Evolutionary conservation across 345 rosid genomes (phyloP).

Genomic region (Corchorus olitorius): DNA sequence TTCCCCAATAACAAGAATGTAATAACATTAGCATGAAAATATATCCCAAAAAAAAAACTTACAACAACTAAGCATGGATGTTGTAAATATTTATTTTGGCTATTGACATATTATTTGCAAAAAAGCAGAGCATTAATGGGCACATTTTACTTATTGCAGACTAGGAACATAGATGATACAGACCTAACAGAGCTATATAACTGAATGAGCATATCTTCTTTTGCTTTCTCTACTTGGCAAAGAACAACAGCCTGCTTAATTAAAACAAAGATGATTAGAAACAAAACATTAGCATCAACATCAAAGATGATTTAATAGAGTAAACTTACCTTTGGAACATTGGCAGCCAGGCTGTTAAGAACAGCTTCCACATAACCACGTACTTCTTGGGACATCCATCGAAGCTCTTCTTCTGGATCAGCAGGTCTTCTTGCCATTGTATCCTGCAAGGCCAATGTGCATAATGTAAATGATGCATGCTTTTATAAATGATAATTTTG

Average conservation of each 20-base stretch:
- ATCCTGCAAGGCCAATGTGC: conserved; percentile 49
- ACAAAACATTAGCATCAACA: conserved; percentile 4
- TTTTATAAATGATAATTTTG: background rate
- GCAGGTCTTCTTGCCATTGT: conserved; percentile 87
- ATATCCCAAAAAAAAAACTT: background rate
- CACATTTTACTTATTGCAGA: background rate
- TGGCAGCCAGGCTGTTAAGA: conserved; percentile 98
- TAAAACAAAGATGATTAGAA: conserved; percentile 26
- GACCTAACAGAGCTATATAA: conserved; percentile 90
- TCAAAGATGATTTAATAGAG: conserved; percentile 15
- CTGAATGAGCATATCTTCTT: conserved; percentile 98
- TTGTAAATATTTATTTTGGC: too few relatives aligned
- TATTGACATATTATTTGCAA: too few relatives aligned
- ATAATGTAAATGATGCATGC: background rate
- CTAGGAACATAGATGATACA: conserved; percentile 4
- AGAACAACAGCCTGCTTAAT: conserved; percentile 90
- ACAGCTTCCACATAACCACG: conserved; percentile 99
- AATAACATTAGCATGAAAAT: background rate
- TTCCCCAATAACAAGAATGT: background rate
- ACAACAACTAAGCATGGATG: background rate
- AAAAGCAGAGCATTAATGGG: too few relatives aligned
- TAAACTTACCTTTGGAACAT: conserved; percentile 82
- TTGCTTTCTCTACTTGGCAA: conserved; percentile 98
- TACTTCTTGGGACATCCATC: conserved; percentile 99
- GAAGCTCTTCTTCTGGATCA: conserved; percentile 98